phyloP scores from a whole-genome alignment of 345 rosid species.

The Boechera stricta region DNA sequence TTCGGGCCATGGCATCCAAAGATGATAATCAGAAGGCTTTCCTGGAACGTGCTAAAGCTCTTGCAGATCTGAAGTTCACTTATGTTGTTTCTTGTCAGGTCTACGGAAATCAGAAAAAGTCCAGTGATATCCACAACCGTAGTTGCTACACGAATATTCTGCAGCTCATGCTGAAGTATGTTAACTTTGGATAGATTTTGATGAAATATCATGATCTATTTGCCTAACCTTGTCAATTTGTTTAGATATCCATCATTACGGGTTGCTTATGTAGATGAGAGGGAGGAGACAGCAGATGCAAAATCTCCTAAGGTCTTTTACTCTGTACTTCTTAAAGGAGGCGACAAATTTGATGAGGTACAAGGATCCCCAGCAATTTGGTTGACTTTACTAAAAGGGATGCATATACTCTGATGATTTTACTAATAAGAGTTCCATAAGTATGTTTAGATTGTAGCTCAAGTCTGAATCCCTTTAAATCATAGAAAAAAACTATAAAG shows the following conservation, averaged over 20 bases:
- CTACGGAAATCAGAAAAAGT: conserved; percentile 81
- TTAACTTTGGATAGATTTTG: conserved; percentile 5
- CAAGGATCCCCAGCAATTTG: conserved; percentile 1
- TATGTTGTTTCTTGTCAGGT: conserved; percentile 98
- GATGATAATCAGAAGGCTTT: conserved; percentile 46
- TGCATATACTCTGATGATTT: conserved; percentile 3
- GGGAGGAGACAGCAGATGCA: conserved; percentile 69
- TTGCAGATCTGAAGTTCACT: conserved; percentile 89
- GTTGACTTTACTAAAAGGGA: not conserved
- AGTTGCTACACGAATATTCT: conserved; percentile 77
- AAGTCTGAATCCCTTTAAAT: not conserved
- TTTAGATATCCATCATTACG: conserved; percentile 84
- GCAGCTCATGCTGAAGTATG: conserved; percentile 83
- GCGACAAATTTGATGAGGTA: conserved; percentile 83
- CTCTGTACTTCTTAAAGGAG: conserved; percentile 95
- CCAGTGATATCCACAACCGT: conserved; percentile 61
- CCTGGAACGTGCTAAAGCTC: conserved; percentile 61
- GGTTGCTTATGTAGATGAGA: conserved; percentile 88
- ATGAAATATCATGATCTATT: not conserved
- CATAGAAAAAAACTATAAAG: conserved; percentile 5
- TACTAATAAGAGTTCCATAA: not conserved
- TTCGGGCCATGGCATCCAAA: conserved; percentile 46
- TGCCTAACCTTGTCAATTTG: conserved; percentile 13
- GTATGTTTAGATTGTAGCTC: conserved; percentile 1
- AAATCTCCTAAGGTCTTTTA: conserved; percentile 62